Conservation (phyloP, 345 rosid genomes). For the Streptanthus diversifolius region DNA sequence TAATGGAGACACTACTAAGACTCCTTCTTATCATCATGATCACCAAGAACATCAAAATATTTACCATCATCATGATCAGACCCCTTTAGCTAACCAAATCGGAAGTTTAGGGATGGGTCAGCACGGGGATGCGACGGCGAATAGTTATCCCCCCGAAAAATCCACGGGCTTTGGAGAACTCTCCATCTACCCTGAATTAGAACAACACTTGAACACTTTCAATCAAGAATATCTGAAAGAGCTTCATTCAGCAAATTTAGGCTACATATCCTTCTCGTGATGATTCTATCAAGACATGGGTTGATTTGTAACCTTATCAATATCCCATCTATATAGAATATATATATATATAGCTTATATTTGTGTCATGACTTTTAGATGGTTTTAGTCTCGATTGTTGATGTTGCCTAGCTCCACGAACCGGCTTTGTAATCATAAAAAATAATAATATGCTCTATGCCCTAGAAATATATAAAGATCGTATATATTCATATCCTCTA, state of each 20-base stretch:
- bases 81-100: constrained; percentile 46
- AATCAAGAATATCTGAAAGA: constrained; percentile 55
- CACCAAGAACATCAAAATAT: constrained; percentile 37
- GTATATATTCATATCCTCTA: background rate
- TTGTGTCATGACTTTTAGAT: constrained; percentile 27
- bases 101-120: constrained; percentile 34
- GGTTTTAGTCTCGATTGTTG: constrained; percentile 25
- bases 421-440: constrained; percentile 29
- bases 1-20: constrained; percentile 36
- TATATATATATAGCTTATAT: constrained; percentile 21
- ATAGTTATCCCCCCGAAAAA: constrained; percentile 39
- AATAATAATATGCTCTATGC: constrained; percentile 13
- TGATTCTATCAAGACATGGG: constrained; percentile 10
- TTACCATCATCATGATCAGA: constrained; percentile 28
- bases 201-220: constrained; percentile 43
- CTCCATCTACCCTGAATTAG: constrained; percentile 48
- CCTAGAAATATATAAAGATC: constrained; percentile 26
- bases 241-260: constrained; percentile 58
- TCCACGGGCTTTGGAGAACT: constrained; percentile 55
- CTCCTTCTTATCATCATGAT: constrained; percentile 28
- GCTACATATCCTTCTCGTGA: constrained; percentile 55
- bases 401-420: constrained; percentile 26
- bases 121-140: constrained; percentile 24
- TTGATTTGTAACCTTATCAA: constrained; percentile 1
- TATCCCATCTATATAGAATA: constrained; percentile 9